Evolutionary conservation across 202 grass and related monocot genomes (phyloP).

Genomic region (Saccharum hybrid): DNA sequence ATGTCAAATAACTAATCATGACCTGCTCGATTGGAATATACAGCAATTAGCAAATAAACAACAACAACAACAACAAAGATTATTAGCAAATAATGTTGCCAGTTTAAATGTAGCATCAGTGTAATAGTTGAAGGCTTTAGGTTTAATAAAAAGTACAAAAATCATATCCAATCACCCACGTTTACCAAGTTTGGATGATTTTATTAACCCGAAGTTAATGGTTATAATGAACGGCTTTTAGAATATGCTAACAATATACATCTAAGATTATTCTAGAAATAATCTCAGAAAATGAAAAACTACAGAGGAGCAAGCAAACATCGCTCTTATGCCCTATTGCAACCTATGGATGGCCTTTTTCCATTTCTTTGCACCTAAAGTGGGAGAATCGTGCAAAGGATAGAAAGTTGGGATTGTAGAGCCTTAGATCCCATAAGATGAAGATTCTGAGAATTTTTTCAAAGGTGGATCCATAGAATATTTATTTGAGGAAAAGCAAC

Average conservation of each 20-base stretch:
- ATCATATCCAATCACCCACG: not conserved
- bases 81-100: no score
- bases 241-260: not conserved
- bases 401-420: constrained; percentile 37
- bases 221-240: not conserved
- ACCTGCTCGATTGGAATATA: no score
- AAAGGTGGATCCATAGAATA: constrained; percentile 29
- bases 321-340: not conserved
- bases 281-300: constrained; percentile 4
- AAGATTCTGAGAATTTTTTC: constrained; percentile 28
- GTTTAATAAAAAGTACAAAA: not conserved
- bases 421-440: constrained; percentile 20
- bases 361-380: constrained; percentile 11
- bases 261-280: not conserved
- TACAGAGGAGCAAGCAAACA: not conserved
- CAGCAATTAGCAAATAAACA: no score
- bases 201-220: not conserved
- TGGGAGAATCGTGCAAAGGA: constrained; percentile 36
- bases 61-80: no score
- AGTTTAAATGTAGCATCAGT: not conserved
- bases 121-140: not conserved
- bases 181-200: constrained; percentile 12
- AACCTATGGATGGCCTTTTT: not conserved
- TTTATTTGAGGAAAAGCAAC: constrained; percentile 7
- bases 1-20: not conserved